These are phyloP conservation scores for Candida chilensis DNA, from an alignment of 805 yeast species.

Conservation along the genomic window DNA sequence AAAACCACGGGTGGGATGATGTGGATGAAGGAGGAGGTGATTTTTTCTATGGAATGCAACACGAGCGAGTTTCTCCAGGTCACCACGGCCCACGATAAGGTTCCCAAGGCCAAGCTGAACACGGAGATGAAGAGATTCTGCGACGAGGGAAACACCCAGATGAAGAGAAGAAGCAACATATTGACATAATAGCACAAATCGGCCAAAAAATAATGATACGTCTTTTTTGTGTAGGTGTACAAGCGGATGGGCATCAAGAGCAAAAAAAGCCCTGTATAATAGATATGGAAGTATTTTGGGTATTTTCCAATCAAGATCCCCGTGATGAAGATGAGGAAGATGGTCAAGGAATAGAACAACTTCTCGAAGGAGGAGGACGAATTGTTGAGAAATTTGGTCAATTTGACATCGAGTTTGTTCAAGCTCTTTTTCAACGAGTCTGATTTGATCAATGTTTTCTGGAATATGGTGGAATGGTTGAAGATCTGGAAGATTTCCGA, in stretches of 20 bases:
- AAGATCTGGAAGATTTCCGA: no score
- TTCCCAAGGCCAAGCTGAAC: constrained; percentile 82
- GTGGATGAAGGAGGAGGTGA: constrained; percentile 86
- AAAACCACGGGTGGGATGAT: constrained; percentile 82
- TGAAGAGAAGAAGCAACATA: constrained; percentile 50
- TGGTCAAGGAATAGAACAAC: constrained; percentile 66
- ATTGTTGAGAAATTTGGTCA: constrained; percentile 21
- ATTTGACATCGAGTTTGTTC: constrained; percentile 21
- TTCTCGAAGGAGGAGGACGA: constrained; percentile 53
- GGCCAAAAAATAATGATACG: constrained; percentile 82
- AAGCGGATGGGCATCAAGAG: constrained; percentile 77
- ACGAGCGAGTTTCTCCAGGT: constrained; percentile 95
- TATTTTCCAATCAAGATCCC: constrained; percentile 73
- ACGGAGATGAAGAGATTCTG: constrained; percentile 69
- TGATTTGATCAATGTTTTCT: no score
- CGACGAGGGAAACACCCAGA: constrained; percentile 81
- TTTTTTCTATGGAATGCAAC: constrained; percentile 84
- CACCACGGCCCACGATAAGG: constrained; percentile 85
- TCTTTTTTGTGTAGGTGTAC: constrained; percentile 70
- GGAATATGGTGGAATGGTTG: no score
- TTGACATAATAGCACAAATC: constrained; percentile 93
- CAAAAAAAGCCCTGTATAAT: constrained; percentile 54
- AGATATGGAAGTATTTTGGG: constrained; percentile 70
- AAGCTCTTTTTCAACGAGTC: no score
- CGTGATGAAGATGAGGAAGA: constrained; percentile 55